phyloP scores from a whole-genome alignment of 257 asterid genomes.

The Solanum tarapatanum region DNA sequence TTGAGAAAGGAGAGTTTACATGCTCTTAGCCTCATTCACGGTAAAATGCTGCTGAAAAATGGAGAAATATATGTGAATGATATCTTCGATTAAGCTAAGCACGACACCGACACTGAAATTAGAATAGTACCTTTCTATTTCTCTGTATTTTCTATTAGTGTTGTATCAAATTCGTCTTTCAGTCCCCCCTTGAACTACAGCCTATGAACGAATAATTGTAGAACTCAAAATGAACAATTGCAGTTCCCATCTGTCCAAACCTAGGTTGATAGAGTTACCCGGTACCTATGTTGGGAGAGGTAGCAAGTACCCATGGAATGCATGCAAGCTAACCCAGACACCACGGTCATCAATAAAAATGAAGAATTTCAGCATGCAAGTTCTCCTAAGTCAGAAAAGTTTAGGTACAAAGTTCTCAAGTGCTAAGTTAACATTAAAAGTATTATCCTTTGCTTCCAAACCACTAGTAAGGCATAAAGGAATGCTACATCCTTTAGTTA shows the following conservation, averaged over 20 bases:
- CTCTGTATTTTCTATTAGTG: neutral
- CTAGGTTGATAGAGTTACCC: neutral
- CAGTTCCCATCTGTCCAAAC: neutral
- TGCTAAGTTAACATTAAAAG: neutral
- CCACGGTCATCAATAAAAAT: neutral
- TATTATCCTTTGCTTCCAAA: neutral
- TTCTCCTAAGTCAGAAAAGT: neutral
- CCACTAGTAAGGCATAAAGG: neutral
- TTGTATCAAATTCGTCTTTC: neutral
- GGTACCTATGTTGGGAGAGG: neutral
- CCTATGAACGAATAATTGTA: neutral
- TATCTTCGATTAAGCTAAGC: neutral
- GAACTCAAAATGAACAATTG: neutral
- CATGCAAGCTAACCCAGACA: neutral
- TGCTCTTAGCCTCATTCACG: neutral
- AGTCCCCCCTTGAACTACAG: neutral
- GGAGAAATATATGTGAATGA: neutral
- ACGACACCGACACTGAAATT: neutral
- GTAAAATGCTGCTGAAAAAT: neutral
- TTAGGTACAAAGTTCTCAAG: neutral
- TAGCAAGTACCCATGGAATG: neutral
- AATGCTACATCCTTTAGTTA: neutral
- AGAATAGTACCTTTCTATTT: neutral
- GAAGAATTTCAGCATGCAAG: neutral
- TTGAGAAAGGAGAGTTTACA: neutral